Evolutionary conservation across 176 grass and related monocot genomes (phyloP).

Genomic region (Triticum monococcum): DNA sequence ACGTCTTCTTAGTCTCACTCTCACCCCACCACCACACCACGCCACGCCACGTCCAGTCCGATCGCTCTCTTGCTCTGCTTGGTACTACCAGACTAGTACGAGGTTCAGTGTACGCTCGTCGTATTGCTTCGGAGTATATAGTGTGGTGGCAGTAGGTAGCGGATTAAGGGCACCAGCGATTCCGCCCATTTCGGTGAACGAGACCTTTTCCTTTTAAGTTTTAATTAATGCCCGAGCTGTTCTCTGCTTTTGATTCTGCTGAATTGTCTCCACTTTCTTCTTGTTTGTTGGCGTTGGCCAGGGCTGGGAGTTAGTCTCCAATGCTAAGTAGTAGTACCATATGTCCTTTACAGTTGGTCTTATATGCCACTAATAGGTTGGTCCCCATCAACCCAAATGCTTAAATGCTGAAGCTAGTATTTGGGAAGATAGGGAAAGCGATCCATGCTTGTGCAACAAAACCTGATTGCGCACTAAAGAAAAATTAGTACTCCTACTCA

Average conservation of each 20-base stretch:
- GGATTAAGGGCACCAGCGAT: background rate
- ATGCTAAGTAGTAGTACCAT: background rate
- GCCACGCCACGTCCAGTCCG: background rate
- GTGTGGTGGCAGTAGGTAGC: background rate
- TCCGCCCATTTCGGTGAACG: background rate
- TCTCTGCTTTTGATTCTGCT: conserved; percentile 30
- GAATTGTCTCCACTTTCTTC: background rate
- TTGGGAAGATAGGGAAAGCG: background rate
- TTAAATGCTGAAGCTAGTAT: background rate
- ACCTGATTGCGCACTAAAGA: background rate
- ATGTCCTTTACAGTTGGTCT: background rate
- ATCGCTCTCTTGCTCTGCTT: background rate
- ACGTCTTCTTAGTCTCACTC: background rate
- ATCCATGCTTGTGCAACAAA: background rate
- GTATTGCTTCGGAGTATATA: background rate
- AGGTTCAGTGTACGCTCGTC: background rate
- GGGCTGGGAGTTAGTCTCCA: background rate
- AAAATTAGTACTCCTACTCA: background rate
- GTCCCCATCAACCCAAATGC: background rate
- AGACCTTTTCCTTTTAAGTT: background rate
- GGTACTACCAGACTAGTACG: background rate
- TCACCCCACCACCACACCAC: background rate
- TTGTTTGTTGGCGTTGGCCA: background rate
- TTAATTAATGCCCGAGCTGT: background rate
- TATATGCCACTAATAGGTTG: background rate